A percentile compares a stretch with the other conserved stretches of the same genome.
Conservation (phyloP, 208 protist species). For the Angomonas ambiguus region DNA sequence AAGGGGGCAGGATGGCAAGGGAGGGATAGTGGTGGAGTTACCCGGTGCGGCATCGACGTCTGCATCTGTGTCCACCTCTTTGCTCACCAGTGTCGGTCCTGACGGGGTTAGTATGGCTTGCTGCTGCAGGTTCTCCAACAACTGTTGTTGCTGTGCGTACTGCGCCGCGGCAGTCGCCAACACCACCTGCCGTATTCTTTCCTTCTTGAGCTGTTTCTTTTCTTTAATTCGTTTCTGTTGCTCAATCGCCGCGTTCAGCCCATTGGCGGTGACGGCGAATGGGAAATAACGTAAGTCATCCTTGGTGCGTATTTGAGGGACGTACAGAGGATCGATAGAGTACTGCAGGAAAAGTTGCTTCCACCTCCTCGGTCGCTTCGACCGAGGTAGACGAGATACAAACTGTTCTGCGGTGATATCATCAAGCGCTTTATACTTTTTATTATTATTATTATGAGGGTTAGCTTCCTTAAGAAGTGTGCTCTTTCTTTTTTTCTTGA, state of each 20-base stretch:
- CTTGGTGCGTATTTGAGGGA: conserved; percentile 56
- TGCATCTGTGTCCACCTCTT: neutral
- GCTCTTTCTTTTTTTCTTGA: no score
- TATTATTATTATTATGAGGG: no score
- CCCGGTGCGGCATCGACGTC: neutral
- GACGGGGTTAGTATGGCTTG: neutral
- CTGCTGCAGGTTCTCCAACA: neutral
- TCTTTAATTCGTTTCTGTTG: conserved; percentile 59
- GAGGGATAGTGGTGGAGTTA: no score
- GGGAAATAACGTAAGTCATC: conserved; percentile 89
- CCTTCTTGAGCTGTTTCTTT: conserved; percentile 32
- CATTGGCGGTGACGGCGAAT: conserved; percentile 68
- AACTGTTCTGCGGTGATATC: conserved; percentile 15
- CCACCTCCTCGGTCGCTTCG: conserved; percentile 59
- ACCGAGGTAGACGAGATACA: conserved; percentile 2
- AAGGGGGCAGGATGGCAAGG: no score
- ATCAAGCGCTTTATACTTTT: no score
- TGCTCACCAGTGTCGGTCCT: neutral
- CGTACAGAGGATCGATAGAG: conserved; percentile 47
- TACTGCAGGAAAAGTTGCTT: conserved; percentile 49
- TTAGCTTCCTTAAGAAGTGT: no score
- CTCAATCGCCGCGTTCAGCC: conserved; percentile 53
- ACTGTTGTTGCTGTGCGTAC: conserved; percentile 6
- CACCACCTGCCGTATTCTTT: conserved; percentile 23
- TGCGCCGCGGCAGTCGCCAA: conserved; percentile 24